A percentile compares a stretch with the other conserved stretches of the same genome.
These are phyloP conservation scores for Trichocomaceae sp. DNA, from an alignment of 2,329 filamentous ascomycete species.

Conservation along the genomic window DNA sequence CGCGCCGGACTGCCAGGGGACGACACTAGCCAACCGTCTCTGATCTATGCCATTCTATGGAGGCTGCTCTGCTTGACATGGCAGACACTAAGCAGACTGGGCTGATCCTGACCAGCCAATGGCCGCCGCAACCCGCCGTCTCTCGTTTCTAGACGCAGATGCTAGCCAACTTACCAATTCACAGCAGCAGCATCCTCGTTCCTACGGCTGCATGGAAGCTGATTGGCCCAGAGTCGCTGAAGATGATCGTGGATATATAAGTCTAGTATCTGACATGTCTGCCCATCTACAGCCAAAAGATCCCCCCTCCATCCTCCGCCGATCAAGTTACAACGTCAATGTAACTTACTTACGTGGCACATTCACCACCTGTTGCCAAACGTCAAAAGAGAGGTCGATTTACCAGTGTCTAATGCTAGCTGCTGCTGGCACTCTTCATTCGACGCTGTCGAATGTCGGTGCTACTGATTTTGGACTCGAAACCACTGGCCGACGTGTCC, in stretches of 20 bases:
- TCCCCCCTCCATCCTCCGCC: too few species aligned
- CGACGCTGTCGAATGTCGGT: conserved; percentile 65
- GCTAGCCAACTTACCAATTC: neutral
- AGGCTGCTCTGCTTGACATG: neutral
- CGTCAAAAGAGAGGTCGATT: neutral
- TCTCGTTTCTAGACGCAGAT: neutral
- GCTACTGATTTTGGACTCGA: conserved; percentile 83
- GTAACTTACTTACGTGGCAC: conserved; percentile 12
- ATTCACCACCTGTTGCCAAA: conserved; percentile 7
- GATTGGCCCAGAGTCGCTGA: conserved; percentile 1
- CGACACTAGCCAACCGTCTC: too few species aligned
- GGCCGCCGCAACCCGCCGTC: neutral
- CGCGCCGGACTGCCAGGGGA: too few species aligned
- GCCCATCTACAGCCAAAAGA: conserved; percentile 5
- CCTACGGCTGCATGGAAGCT: neutral
- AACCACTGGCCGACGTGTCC: conserved; percentile 49
- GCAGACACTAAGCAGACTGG: neutral
- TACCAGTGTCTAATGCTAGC: neutral
- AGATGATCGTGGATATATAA: neutral
- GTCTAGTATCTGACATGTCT: neutral
- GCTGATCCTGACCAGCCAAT: conserved; percentile 7
- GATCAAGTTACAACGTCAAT: neutral
- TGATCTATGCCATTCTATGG: too few species aligned
- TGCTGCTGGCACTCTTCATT: conserved; percentile 32
- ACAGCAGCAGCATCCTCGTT: neutral